Conservation (phyloP, 1,284 basidiomycete species). For the Pholiota adiposa region DNA sequence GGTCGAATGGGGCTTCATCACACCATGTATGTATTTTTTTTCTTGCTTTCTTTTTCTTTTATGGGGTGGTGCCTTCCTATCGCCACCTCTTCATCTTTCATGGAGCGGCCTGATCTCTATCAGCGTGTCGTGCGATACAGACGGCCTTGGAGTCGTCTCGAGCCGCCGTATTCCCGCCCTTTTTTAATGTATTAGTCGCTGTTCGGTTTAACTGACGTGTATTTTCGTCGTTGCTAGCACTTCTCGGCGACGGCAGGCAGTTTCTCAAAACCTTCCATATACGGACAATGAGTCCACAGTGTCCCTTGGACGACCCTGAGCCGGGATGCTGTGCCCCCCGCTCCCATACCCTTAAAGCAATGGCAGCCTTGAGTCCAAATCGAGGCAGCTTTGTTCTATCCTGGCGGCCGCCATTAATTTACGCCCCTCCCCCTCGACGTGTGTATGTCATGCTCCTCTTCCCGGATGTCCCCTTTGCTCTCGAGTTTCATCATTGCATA, state of each 20-base stretch:
- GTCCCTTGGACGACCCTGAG: not conserved
- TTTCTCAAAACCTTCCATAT: conserved; percentile 27
- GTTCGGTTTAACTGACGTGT: not conserved
- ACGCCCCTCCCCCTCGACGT: not conserved
- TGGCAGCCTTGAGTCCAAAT: not conserved
- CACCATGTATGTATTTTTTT: conserved; percentile 23
- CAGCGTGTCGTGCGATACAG: not conserved
- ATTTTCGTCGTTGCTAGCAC: not conserved
- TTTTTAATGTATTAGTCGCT: not conserved
- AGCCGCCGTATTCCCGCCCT: not conserved
- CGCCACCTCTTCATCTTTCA: not conserved
- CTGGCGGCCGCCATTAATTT: not conserved
- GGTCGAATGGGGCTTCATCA: conserved; percentile 26
- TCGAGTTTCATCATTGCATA: not conserved
- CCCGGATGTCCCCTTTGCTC: not conserved
- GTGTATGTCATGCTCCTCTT: not conserved
- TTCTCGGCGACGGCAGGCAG: conserved; percentile 20
- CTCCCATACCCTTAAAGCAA: not conserved
- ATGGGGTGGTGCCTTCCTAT: too few relatives aligned
- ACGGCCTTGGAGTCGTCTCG: not conserved
- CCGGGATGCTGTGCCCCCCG: not conserved
- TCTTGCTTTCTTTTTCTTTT: too few relatives aligned
- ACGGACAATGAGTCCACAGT: conserved; percentile 21
- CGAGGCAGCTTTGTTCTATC: not conserved
- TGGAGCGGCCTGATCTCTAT: not conserved